Conservation (phyloP, 2,329 filamentous ascomycete genomes). For the Fusarium sp. region DNA sequence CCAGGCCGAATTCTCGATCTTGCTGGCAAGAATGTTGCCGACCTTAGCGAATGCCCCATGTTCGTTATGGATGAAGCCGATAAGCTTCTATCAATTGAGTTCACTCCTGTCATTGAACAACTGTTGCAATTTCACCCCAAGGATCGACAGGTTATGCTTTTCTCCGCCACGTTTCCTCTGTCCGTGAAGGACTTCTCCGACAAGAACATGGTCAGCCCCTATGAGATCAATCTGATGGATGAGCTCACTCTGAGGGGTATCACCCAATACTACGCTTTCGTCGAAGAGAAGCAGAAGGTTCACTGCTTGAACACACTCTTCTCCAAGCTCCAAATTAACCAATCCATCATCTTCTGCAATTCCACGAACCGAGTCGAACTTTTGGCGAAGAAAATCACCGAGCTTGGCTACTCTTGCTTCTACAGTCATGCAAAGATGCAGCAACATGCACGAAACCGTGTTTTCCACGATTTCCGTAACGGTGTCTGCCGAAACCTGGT, state of each 20-base stretch:
- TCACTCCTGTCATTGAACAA: slow-evolving; percentile 97
- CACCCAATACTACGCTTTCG: slow-evolving; percentile 98
- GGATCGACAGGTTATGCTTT: slow-evolving; percentile 98
- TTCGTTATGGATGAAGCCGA: slow-evolving; percentile 99
- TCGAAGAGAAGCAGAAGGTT: slow-evolving; percentile 99
- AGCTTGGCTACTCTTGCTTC: slow-evolving; percentile 98
- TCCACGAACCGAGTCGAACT: slow-evolving; percentile 98
- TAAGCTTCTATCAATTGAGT: slow-evolving; percentile 95
- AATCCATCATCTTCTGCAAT: slow-evolving; percentile 99
- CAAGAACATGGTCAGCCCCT: slow-evolving; percentile 95
- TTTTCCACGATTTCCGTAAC: slow-evolving; percentile 99
- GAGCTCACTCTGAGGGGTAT: slow-evolving; percentile 98
- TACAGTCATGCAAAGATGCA: slow-evolving; percentile 99
- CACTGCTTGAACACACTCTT: slow-evolving; percentile 99
- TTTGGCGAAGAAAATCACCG: slow-evolving; percentile 98
- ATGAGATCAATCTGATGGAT: slow-evolving; percentile 99
- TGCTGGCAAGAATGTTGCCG: slow-evolving; percentile 94
- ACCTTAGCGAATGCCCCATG: slow-evolving; percentile 94
- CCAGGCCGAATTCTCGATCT: slow-evolving; percentile 96
- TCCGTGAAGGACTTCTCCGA: slow-evolving; percentile 98
- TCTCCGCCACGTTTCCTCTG: slow-evolving; percentile 96
- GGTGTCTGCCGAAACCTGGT: slow-evolving; percentile 98
- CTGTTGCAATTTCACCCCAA: slow-evolving; percentile 95
- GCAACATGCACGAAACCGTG: slow-evolving; percentile 94
- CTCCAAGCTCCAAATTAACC: slow-evolving; percentile 99